A percentile compares a stretch with the other conserved stretches of the same genome.
Conservation (phyloP, 2,329 filamentous ascomycete genomes). For the Pseudogymnoascus sp. region DNA sequence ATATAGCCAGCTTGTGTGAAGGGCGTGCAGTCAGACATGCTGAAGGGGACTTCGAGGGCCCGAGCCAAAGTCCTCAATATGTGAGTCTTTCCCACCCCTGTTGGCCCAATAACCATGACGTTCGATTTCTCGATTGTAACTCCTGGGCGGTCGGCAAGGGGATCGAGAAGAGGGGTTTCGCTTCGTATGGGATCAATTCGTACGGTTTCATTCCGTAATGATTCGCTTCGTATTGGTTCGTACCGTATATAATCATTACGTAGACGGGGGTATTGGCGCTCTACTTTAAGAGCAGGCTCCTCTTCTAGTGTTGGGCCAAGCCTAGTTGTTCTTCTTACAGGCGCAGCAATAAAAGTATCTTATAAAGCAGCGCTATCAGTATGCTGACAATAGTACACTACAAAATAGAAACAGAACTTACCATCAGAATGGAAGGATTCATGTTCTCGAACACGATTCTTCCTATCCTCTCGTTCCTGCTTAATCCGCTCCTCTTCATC, state of each 20-base stretch:
- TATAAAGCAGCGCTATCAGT: not conserved
- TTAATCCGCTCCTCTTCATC: constrained; percentile 64
- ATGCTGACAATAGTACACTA: not conserved
- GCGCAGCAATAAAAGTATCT: not conserved
- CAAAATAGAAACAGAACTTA: not conserved
- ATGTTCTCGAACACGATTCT: constrained; percentile 27
- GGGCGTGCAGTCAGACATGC: constrained; percentile 90
- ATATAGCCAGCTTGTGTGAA: constrained; percentile 97
- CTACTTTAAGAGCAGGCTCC: not conserved
- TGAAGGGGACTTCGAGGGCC: constrained; percentile 89
- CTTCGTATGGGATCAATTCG: not conserved
- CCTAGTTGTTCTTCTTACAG: not conserved
- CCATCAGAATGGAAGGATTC: not conserved
- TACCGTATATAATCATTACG: not conserved
- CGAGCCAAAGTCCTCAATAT: constrained; percentile 86
- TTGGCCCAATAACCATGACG: constrained; percentile 80
- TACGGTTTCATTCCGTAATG: not conserved
- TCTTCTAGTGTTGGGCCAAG: not conserved
- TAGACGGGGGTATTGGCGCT: not conserved
- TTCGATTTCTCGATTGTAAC: constrained; percentile 82
- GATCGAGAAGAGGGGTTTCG: not conserved
- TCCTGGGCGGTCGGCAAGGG: constrained; percentile 13
- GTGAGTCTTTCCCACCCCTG: constrained; percentile 91
- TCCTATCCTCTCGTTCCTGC: constrained; percentile 53
- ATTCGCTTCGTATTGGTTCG: not conserved